Evolutionary conservation across 2,329 filamentous ascomycete species (phyloP), one percentile per base, ranked within the genome.

Genomic region (Dactylellina sp.): DNA sequence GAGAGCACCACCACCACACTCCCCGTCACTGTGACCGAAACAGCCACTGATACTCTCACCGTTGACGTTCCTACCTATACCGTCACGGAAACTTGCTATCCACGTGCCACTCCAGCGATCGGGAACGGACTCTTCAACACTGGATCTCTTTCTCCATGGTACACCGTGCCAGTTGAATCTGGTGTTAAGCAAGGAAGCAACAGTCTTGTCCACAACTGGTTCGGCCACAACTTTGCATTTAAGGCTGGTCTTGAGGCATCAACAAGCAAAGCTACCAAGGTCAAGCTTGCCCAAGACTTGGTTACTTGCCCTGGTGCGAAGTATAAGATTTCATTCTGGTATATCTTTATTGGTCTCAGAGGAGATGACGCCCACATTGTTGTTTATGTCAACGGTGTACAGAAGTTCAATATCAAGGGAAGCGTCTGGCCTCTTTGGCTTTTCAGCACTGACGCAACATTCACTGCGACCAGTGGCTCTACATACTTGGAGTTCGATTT

Each of bases 271-370:
- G n/a, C 22, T 16, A 46, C 37, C 11, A 68, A 68, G 25, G 46
- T 61, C 37, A 53, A 53, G 2, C 18, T 68, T 22, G 63, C 47
- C 16, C 63, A 68, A 16, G 25, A 60, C 25, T 28, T 68, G 37
- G 44, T 46, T n/a, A 68, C 63, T 20, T 68, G 55, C 35, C 44
- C 44, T 20, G 55, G 55, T 18, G 46, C 25, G n/a, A 59, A n/a
- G 3, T 68, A 68, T 20, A 46, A 6, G n/a, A 4, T 68, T 0
- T 37, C 32, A 2, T 68, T 68, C 37, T 44, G 12, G 14, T 66
- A 66, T 32, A 16, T 7, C 7, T 66, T 66, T 25, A 3, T 28
- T 12, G 55, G 37, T 46, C n/a, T 28, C 14, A 7, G 22, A 32
- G 18, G 20, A 16, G 39, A 32, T 18, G 18, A 24, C n/a, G 39